A percentile compares a stretch with the other conserved stretches of the same genome.
These are phyloP conservation scores for Populus trichocarpa DNA, from an alignment of 441 rosid species.

Conservation along the genomic window DNA sequence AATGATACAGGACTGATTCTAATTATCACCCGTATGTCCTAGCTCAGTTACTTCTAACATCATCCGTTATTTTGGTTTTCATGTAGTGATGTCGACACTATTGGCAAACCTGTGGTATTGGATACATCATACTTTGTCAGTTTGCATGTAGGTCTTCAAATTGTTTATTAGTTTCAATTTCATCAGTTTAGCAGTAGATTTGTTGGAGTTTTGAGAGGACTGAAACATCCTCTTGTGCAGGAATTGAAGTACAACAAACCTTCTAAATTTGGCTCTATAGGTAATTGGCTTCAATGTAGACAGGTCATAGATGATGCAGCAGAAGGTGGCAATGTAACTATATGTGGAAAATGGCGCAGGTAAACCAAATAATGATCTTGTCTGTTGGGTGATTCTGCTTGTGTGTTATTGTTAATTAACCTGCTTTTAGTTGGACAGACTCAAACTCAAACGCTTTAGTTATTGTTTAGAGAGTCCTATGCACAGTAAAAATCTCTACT, in stretches of 20 bases:
- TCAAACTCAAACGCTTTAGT: not conserved
- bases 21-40: too few relatives aligned
- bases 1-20: not conserved
- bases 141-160: constrained; percentile 44
- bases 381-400: not conserved
- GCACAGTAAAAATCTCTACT: not conserved
- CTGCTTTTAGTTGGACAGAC: not conserved
- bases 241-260: constrained; percentile 31
- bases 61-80: constrained; percentile 20
- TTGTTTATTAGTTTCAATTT: constrained; percentile 6
- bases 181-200: constrained; percentile 11
- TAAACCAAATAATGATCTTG: constrained; percentile 24
- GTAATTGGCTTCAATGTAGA: constrained; percentile 83
- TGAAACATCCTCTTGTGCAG: constrained; percentile 35
- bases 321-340: constrained; percentile 40
- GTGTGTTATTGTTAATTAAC: not conserved
- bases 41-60: not conserved
- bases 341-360: constrained; percentile 98
- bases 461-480: not conserved
- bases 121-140: constrained; percentile 35
- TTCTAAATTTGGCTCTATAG: constrained; percentile 27
- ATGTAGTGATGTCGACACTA: constrained; percentile 48
- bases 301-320: constrained; percentile 33
- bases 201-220: constrained; percentile 8
- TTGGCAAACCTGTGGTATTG: constrained; percentile 51